Conservation (phyloP, 768 basidiomycete species). For the Russula ochroleuca region DNA sequence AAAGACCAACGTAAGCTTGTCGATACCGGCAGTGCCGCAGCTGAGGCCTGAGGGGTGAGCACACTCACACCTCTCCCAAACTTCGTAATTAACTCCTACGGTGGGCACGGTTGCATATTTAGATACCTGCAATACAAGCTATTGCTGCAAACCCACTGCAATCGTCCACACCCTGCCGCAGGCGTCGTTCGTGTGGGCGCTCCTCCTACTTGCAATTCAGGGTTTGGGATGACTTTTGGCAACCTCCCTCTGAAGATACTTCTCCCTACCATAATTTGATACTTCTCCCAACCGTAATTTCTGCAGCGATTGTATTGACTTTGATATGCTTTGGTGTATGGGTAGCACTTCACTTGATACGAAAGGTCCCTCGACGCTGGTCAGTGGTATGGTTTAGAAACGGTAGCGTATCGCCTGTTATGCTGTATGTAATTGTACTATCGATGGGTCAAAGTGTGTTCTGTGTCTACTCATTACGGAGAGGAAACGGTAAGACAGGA, state of each 20-base stretch:
- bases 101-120: conserved; percentile 8
- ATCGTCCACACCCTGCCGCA: conserved; percentile 17
- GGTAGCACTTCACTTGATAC: conserved; percentile 3
- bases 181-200: conserved; percentile 10
- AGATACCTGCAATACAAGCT: conserved; percentile 3
- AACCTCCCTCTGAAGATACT: neutral
- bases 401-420: too few species aligned
- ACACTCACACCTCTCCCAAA: too few species aligned
- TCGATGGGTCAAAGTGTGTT: too few species aligned
- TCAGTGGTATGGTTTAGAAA: too few species aligned
- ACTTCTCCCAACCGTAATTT: neutral
- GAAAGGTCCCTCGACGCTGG: too few species aligned
- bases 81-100: neutral
- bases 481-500: too few species aligned
- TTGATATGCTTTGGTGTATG: neutral
- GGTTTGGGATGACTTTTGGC: conserved; percentile 16
- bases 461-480: too few species aligned
- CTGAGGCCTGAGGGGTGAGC: too few species aligned
- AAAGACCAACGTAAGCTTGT: neutral
- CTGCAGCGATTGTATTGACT: neutral
- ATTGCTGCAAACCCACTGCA: conserved; percentile 19
- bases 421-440: too few species aligned
- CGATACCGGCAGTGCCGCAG: too few species aligned
- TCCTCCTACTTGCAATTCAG: conserved; percentile 7
- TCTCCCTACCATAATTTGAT: neutral